Percentiles rank a stretch among this genome's conserved stretches.
phyloP scores from a whole-genome alignment of 306 rosid genomes.

The Sophora flavescens region DNA sequence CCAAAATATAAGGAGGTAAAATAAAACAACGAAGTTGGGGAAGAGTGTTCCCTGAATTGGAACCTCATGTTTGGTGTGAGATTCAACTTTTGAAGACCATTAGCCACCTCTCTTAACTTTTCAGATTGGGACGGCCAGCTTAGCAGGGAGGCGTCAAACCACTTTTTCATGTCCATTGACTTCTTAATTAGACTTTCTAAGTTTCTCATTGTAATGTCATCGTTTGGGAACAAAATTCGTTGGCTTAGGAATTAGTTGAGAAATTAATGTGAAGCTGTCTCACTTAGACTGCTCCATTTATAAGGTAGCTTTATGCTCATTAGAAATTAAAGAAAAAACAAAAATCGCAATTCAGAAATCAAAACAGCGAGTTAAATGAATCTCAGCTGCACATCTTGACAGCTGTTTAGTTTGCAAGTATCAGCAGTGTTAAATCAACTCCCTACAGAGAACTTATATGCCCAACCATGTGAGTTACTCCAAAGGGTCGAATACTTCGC shows the following conservation, averaged over 20 bases:
- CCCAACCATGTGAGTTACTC: background rate
- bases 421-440: too few species aligned
- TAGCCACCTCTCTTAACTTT: constrained; percentile 26
- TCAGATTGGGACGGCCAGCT: background rate
- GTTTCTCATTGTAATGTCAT: background rate
- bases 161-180: constrained; percentile 3
- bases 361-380: too few species aligned
- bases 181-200: background rate
- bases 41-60: constrained; percentile 58
- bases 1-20: constrained; percentile 20
- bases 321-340: background rate
- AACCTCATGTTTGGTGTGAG: constrained; percentile 65
- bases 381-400: too few species aligned
- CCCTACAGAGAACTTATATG: background rate
- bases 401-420: too few species aligned
- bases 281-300: background rate
- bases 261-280: background rate
- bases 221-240: background rate
- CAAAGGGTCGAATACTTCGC: background rate
- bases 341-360: too few species aligned
- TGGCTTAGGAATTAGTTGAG: background rate
- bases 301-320: background rate
- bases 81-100: constrained; percentile 41
- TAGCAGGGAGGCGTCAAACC: constrained; percentile 8
- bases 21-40: constrained; percentile 35